Evolutionary conservation across 2,329 filamentous ascomycete species (phyloP), one percentile per base, ranked within the genome.

Genomic region (Colletotrichum musicola): DNA sequence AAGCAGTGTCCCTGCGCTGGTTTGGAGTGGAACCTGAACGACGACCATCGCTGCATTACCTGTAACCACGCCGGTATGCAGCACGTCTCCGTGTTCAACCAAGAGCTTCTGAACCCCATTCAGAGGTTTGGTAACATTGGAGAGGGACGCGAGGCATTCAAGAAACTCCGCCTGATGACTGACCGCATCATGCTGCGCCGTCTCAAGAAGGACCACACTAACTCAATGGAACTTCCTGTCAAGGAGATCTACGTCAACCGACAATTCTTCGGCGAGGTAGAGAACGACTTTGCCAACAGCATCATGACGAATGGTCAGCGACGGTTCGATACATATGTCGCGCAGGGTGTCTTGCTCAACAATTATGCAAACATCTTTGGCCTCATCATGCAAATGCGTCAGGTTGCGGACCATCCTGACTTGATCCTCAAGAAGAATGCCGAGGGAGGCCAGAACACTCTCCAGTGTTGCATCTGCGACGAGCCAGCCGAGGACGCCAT

Each of bases 351-450:
- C 20, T 89, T 99, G 80, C 87, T 99, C 70, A 94, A 98, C 84
- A 97, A 98, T 77, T 98, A 98, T 74, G 96, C 96, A 82, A 99
- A 99, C 78, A 98, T 99, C 72, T 99, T 99, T 75, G 95, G 95
- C 76, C 87, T 99, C 63, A 98, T 99, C 76, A 98, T 98, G 94
- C 95, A 97, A 80, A 98, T 99, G 95, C 92, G 96, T 63, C 96
- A 99, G 82, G 93, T 98, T 27, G 94, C 96, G 7, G 96, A 99
- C 73, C 96, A 99, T 77, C 96, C 96, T 0, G 96, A 99, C 81
- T 81, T 99, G 42, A 92, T 99, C 56, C 81, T 98, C 70, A 97
- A 95, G 83, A 98, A 96, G 81, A 89, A 95, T 71, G 88, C 87
- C 3, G 90, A 94, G 73, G 93, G 93, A 61, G 95, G 95, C 2